Percentiles rank a stretch among this genome's conserved stretches.
These are phyloP conservation scores for Carex myosuroides DNA, from an alignment of 176 grass and related monocot species.

Conservation along the genomic window DNA sequence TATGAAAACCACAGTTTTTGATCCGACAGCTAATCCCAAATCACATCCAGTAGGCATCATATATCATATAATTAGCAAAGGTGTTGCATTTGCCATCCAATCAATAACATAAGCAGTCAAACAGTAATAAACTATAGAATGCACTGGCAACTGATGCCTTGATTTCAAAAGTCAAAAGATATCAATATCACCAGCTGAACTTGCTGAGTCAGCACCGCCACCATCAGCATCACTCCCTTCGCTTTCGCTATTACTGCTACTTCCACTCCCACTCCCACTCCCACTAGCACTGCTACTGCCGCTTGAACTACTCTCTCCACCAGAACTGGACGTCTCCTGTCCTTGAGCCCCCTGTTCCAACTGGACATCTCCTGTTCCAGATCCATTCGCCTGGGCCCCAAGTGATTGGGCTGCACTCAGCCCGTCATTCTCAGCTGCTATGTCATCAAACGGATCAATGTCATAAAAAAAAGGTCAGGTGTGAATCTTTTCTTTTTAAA, in stretches of 20 bases:
- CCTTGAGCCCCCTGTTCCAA: not conserved
- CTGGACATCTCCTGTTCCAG: constrained; percentile 11
- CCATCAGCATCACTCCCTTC: constrained; percentile 16
- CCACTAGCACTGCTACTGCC: constrained; percentile 15
- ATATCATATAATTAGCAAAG: not conserved
- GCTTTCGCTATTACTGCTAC: constrained; percentile 15
- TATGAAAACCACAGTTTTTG: not conserved
- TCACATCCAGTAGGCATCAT: not conserved
- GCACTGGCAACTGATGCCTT: not conserved
- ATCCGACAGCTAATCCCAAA: not conserved
- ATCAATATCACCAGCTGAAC: constrained; percentile 21
- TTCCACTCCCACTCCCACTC: constrained; percentile 3
- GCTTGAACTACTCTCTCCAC: constrained; percentile 7
- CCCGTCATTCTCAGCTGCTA: constrained; percentile 58
- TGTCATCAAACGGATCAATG: constrained; percentile 24
- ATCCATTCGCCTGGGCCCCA: constrained; percentile 11
- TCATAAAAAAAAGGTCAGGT: constrained; percentile 46
- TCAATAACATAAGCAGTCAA: not conserved
- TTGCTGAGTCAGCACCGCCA: constrained; percentile 14
- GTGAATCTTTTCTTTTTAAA: constrained; percentile 26
- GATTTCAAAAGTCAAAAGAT: not conserved
- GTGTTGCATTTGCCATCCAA: not conserved
- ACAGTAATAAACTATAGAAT: not conserved
- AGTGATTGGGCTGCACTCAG: constrained; percentile 65
- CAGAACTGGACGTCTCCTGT: constrained; percentile 19